These are phyloP conservation scores for Penicillium sp. DNA, from an alignment of 2,329 filamentous ascomycete genomes.

Conservation along the genomic window DNA sequence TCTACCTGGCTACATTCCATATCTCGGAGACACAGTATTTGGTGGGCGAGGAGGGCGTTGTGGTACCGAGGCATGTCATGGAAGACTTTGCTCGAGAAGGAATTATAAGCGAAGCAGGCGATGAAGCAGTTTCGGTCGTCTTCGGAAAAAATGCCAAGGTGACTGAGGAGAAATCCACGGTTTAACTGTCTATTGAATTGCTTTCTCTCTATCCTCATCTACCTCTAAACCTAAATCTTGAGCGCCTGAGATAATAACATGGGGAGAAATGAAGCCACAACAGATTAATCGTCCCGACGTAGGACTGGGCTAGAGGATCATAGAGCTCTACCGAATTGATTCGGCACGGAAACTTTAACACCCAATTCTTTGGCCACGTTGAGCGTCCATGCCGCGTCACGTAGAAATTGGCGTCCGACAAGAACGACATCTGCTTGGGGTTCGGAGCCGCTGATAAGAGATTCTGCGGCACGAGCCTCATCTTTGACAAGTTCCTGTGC, in stretches of 20 bases:
- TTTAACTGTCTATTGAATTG: no score
- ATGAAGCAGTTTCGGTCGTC: not conserved
- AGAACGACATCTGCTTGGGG: conserved; percentile 46
- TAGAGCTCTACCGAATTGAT: conserved; percentile 39
- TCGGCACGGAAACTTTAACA: conserved; percentile 47
- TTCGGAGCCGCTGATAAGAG: conserved; percentile 22
- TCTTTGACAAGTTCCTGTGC: conserved; percentile 34
- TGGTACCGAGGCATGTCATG: not conserved
- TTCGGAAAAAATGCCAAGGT: not conserved
- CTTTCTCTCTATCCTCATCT: no score
- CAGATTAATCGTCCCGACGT: not conserved
- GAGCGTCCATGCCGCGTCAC: conserved; percentile 54
- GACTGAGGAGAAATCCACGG: no score
- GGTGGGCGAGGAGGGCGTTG: not conserved
- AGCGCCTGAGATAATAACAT: no score
- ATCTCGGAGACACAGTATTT: conserved; percentile 2
- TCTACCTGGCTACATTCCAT: not conserved
- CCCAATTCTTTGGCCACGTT: conserved; percentile 48
- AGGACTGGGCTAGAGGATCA: not conserved
- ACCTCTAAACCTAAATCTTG: no score
- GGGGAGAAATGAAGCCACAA: no score
- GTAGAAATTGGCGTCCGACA: conserved; percentile 53
- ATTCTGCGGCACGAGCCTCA: conserved; percentile 24
- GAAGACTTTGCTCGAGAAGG: not conserved
- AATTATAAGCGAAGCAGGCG: not conserved